Base-by-base conservation (phyloP, 1,139 yeast species). In the Blastobotrys serpentis region DNA sequence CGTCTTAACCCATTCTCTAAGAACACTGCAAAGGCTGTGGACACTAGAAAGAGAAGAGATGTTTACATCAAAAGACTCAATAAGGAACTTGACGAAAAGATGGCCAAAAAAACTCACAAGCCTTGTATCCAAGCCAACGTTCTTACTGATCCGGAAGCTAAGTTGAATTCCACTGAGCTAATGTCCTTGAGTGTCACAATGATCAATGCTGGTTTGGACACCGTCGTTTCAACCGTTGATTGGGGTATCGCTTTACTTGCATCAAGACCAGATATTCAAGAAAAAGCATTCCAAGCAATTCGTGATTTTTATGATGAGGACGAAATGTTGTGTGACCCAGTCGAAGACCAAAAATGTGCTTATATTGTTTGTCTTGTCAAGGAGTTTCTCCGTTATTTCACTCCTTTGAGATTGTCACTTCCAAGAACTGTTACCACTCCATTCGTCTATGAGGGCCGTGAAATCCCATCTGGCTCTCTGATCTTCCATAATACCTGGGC, bases 171-270 rank as follows among this genome's bases (percentile, higher is more conserved):
- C 0, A 64, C 66, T 2, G 87, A 84, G 57, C 62, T 82, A 42
- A 73, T 74, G 51, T 78, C 86, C 38, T 73, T 82, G 7, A 82
- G 89, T 59, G 66, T 84, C 38, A 81, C 90, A 0, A 79, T 84
- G 82, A 81, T 84, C 0, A 81, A 88, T 56, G 92, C 90, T 8
- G 92, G 90, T 0, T 66, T 84, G 25, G 90, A 84, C 59, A 84
- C 84, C 52, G 78, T 83, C 1, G 82, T 89, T 0, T 69, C 83
- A 43, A 68, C 84, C 46, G 76, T 78, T 54, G 79, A 81, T 53
- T 71, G 83, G 19, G 60, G 82, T 52, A 81, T 79, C 39, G 66
- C 84, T 16, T 72, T 83, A 1, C 76, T 74, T 18, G 74, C 79
- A 1, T 54, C 64, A 40, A 82, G 84, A 0, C 64, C 67, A 1